Percentiles rank a stretch among this genome's conserved stretches.
phyloP scores from a whole-genome alignment of 2,329 filamentous ascomycete genomes.

The Phoma sp. region DNA sequence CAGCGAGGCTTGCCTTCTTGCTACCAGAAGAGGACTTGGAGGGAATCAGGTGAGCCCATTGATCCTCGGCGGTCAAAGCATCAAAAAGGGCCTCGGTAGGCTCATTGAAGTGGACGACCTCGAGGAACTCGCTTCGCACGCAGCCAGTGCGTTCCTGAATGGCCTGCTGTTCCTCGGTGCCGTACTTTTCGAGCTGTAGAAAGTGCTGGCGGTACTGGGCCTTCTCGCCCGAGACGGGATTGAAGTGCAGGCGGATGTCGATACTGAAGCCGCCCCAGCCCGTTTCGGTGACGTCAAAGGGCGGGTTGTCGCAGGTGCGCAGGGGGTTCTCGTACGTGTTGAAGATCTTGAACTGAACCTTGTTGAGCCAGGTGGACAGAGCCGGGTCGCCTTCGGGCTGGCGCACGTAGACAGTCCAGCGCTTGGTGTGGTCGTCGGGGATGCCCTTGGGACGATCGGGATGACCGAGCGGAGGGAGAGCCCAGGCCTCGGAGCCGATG shows the following conservation, averaged over 20 bases:
- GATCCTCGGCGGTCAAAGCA: conserved; percentile 76
- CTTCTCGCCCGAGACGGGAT: conserved; percentile 86
- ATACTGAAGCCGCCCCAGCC: conserved; percentile 99
- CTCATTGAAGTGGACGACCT: conserved; percentile 97
- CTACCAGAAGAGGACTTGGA: conserved; percentile 49
- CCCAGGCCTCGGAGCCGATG: conserved; percentile 58
- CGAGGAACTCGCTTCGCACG: conserved; percentile 81
- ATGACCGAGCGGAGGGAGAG: conserved; percentile 74
- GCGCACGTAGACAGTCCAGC: conserved; percentile 93
- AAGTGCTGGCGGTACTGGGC: conserved; percentile 95
- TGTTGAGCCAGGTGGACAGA: conserved; percentile 93
- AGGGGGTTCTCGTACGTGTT: conserved; percentile 93
- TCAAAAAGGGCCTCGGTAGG: conserved; percentile 93
- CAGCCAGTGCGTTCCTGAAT: conserved; percentile 60
- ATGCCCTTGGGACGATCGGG: conserved; percentile 66
- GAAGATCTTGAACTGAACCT: conserved; percentile 97
- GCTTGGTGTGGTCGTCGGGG: conserved; percentile 92
- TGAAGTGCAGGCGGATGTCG: conserved; percentile 92
- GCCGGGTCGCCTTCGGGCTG: conserved; percentile 84
- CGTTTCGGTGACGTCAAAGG: conserved; percentile 86
- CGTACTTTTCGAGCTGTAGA: conserved; percentile 88
- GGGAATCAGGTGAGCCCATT: conserved; percentile 54
- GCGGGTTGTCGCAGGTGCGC: conserved; percentile 75
- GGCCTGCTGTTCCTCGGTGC: conserved; percentile 68
- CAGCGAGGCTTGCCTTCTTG: conserved; percentile 45